Base-by-base conservation (phyloP, 345 rosid species). In the Acer campestre region DNA sequence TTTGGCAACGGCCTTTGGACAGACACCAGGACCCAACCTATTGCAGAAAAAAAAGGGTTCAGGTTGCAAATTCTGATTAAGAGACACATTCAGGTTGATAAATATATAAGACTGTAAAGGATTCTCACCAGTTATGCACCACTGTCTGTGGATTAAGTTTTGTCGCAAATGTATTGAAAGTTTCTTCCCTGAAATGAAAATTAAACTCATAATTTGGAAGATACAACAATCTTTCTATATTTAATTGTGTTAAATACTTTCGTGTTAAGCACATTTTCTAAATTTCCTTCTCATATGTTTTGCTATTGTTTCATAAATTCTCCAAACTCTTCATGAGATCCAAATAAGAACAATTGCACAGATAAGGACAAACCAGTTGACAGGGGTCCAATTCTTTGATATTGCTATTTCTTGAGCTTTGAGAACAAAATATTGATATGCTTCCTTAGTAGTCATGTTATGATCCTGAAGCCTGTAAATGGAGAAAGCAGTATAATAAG, bases 1-100 rank as follows among this genome's bases (percentile, higher is more conserved):
- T 82, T 92, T 94, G 25, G 93, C 90, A 67, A 92, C 94, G 2
- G 89, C 98, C 85, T 80, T 90, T 53, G 92, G 90, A 81, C 98
- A 96, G 79, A 96, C 94, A 64, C 93, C 94, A 38, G 87, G 83
- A 49, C 93, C 95, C 88, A 92, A 83, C 99, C 98, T 94, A 81
- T 70, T 44, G 29, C 68, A 75, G 48, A 61, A 7, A 44, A 23
- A 23, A 73, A 67, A 12, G 13, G 44, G 38, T 62, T 64, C 46
- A 3, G 61, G 64, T 22, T 38, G 44, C 29, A 25, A 68, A 80
- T 14, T 46, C 38, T 0, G 9, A 25, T 64, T 17, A 13, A 2
- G 27, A 73, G 35, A 79, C 18, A 74, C 35, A 59, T 64, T 14
- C 62, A 49, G 67, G 62, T 59, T 66, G 53, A 67, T 64, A 40